Conservation (phyloP, 1,284 basidiomycete genomes). For the Stereum hirsutum region DNA sequence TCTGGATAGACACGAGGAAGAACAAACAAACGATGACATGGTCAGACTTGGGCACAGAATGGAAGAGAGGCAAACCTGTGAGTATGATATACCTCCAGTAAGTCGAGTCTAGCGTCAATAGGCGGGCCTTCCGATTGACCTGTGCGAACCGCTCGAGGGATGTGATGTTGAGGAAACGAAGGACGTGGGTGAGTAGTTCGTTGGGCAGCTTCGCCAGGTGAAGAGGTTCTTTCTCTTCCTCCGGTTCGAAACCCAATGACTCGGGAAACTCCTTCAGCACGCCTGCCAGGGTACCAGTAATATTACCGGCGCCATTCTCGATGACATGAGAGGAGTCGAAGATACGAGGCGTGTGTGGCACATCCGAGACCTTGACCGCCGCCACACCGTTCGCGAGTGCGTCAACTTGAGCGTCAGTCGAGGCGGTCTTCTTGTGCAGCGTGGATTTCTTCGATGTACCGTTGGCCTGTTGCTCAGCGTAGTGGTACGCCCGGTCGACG, state of each 20-base stretch:
- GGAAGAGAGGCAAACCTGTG: slow-evolving; percentile 1
- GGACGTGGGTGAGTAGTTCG: slow-evolving; percentile 63
- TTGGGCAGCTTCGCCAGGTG: slow-evolving; percentile 59
- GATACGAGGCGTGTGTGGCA: neutral
- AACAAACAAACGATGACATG: no score
- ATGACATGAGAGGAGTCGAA: neutral
- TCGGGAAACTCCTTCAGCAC: slow-evolving; percentile 40
- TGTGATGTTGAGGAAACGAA: slow-evolving; percentile 53
- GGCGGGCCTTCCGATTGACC: slow-evolving; percentile 64
- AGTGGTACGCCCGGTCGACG: slow-evolving; percentile 56
- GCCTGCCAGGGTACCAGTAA: slow-evolving; percentile 34
- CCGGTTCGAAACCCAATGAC: slow-evolving; percentile 53
- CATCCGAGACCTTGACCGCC: neutral
- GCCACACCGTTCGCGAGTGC: slow-evolving; percentile 8
- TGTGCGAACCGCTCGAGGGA: slow-evolving; percentile 71
- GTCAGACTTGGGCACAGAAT: no score
- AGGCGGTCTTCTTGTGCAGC: slow-evolving; percentile 7
- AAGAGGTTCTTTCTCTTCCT: slow-evolving; percentile 51
- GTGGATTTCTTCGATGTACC: slow-evolving; percentile 6
- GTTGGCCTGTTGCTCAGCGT: slow-evolving; percentile 35
- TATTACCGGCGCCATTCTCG: slow-evolving; percentile 3
- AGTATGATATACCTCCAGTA: slow-evolving; percentile 70
- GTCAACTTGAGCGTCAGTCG: slow-evolving; percentile 1
- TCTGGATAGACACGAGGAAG: no score
- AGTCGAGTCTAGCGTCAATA: slow-evolving; percentile 54